Evolutionary conservation across 768 basidiomycete genomes (phyloP).

Genomic region (Mycena belliarum): DNA sequence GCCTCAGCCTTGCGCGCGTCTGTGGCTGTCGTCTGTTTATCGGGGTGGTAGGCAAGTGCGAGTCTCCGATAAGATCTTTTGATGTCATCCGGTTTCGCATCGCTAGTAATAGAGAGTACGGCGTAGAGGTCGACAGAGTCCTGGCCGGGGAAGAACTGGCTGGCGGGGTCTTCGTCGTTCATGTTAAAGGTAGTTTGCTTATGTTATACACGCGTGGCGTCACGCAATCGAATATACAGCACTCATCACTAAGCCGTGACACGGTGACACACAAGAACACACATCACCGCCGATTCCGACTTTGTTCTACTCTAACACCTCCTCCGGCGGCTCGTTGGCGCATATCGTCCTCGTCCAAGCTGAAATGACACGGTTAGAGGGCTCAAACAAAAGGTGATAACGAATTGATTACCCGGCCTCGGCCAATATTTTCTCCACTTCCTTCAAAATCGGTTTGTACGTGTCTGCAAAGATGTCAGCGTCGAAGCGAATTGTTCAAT

Average conservation of each 20-base stretch:
- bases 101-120: slow-evolving; percentile 57
- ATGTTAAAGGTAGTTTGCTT: slow-evolving; percentile 35
- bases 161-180: slow-evolving; percentile 68
- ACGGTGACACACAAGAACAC: too few species aligned
- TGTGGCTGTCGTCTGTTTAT: slow-evolving; percentile 73
- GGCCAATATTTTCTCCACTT: slow-evolving; percentile 79
- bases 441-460: slow-evolving; percentile 81
- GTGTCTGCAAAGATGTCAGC: slow-evolving; percentile 43
- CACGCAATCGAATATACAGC: not conserved
- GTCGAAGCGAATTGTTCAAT: not conserved
- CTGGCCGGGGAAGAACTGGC: slow-evolving; percentile 75
- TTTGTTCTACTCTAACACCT: slow-evolving; percentile 45
- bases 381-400: too few species aligned
- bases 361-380: too few species aligned
- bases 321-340: slow-evolving; percentile 49
- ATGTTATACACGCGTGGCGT: slow-evolving; percentile 22
- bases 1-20: slow-evolving; percentile 66
- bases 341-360: slow-evolving; percentile 85
- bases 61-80: slow-evolving; percentile 83
- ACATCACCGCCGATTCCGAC: slow-evolving; percentile 50
- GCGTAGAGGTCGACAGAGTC: slow-evolving; percentile 77
- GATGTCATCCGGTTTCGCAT: slow-evolving; percentile 66
- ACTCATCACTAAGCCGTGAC: too few species aligned
- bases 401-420: too few species aligned
- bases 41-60: slow-evolving; percentile 85